These are phyloP conservation scores for Nannizziopsis arthrosporioides DNA, from an alignment of 2,329 filamentous ascomycete genomes.

Conservation along the genomic window DNA sequence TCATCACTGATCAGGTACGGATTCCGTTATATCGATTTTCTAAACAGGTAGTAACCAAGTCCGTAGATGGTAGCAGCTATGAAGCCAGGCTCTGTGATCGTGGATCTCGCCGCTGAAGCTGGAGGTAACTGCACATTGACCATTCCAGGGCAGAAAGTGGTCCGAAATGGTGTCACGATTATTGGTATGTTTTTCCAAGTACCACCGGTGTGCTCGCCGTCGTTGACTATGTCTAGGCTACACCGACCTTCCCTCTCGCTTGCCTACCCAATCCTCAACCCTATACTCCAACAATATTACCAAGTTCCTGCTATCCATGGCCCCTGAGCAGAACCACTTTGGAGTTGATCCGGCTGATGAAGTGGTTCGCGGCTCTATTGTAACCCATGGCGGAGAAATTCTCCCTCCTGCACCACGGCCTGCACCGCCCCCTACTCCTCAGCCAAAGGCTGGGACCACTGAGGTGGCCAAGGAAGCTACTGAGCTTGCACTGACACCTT, in stretches of 20 bases:
- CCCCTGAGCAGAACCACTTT: slow-evolving; percentile 64
- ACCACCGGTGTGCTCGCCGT: slow-evolving; percentile 13
- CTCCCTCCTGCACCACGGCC: slow-evolving; percentile 64
- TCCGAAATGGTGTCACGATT: slow-evolving; percentile 67
- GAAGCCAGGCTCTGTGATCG: slow-evolving; percentile 80
- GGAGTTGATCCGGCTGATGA: slow-evolving; percentile 72
- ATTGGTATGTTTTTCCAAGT: slow-evolving; percentile 48
- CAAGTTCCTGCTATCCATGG: slow-evolving; percentile 73
- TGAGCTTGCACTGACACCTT: slow-evolving; percentile 61
- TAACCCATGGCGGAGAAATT: slow-evolving; percentile 65
- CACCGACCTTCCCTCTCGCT: slow-evolving; percentile 72
- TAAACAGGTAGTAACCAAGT: background rate
- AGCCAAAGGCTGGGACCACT: slow-evolving; percentile 40
- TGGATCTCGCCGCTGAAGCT: slow-evolving; percentile 77
- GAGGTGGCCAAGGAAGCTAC: slow-evolving; percentile 40
- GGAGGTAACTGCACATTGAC: slow-evolving; percentile 83
- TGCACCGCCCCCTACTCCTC: slow-evolving; percentile 42
- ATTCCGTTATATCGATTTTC: background rate
- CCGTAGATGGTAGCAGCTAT: slow-evolving; percentile 62
- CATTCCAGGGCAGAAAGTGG: slow-evolving; percentile 56
- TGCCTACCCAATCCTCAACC: slow-evolving; percentile 80
- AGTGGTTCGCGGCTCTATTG: slow-evolving; percentile 73
- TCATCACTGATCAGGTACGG: slow-evolving; percentile 59
- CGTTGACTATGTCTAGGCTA: slow-evolving; percentile 44
- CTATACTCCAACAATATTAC: slow-evolving; percentile 90